Base-by-base conservation (phyloP, 768 basidiomycete genomes). In the Zangia roseola region DNA sequence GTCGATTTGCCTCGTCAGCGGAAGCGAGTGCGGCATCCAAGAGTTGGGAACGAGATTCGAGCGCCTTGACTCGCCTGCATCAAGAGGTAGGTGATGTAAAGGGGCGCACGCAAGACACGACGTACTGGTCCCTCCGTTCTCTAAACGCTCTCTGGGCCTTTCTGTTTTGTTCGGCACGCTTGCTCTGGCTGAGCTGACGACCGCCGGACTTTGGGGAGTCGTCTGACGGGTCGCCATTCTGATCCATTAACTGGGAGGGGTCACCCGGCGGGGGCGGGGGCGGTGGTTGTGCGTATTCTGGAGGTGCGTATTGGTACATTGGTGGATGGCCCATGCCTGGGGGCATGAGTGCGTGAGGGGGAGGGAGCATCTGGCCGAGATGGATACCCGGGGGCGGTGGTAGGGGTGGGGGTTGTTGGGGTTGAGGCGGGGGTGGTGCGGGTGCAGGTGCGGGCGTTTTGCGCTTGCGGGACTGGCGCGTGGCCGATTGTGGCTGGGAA, bases 121-220 rank as follows among this genome's bases (percentile, higher is more conserved):
- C 87, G 69, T 42, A 92, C 91, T 88, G 85, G 71, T 97, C 93
- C 60, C 93, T 75, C 25, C 93, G 82, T 65, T 94, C 89, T 52
- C 93, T 74, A 68, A 94, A 97, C 2, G 91, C 92, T 35, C 92
- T 79, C 70, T 97, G 93, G 0, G 93, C 93, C 68, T 93, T 94
- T 58, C 93, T 79, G 67, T 97, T 97, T 73, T 97, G 93, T 61
- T 94, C 93, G 36, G 93, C 93, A 10, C 93, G 81, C 63, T 93
- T 94, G 64, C 84, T 88, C 61, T 78, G 82, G 67, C 86, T 89
- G 42, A 93, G 74, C 10, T 81, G 70, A 40, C 90, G 75, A 21
- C 77, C 77, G 17, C 70, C 67, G 3, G 38, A 14, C 52, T 64
- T 64, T 40, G 17, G 0, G 13, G 16, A 3, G 0, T 47, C 44